Evolutionary conservation across 441 rosid genomes (phyloP), one percentile per base, ranked within the genome.

Genomic region (Populus hybrid): DNA sequence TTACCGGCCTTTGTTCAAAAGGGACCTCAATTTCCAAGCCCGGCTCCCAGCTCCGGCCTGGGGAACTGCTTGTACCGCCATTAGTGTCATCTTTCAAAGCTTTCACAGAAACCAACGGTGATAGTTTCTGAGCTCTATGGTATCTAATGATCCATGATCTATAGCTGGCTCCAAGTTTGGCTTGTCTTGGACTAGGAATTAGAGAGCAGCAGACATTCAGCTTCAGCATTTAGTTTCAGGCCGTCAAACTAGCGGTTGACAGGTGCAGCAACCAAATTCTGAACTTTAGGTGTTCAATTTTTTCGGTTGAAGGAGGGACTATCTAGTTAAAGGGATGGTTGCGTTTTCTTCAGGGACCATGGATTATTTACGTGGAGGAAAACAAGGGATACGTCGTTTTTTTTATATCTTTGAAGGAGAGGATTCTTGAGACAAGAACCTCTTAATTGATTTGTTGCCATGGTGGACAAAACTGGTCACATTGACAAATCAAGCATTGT

Each of bases 1-100:
- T 64, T 80, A 92, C 99, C 80, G 98, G 99, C 71, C 98, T 88
- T 83, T 95, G 98, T 81, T 95, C 99, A 23, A 88, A 92, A 50
- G 98, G 99, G 76, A 95, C 97, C 82, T 85, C 86, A 68, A 91
- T 89, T 85, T 95, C 99, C 14, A 87, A 84, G 75, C 93, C 93
- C 0, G 98, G 98, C 40, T 95, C 89, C 99, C 98, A 95, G 80
- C 92, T 91, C 76, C 81, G 85, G 70, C 92, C 95, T 1, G 89
- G 85, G 24, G 85, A 89, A 80, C 91, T 87, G 78, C 92, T 82
- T 76, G 79, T 84, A n/a, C 94, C 93, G 1, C 91, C 88, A 7
- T 85, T 83, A 10, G 81, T 84, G 81, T 92, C 88, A 38, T 92
- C 98, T 79, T 89, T 88, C 83, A 94, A 74, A 46, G 95, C 97